These are phyloP conservation scores for Pleurotus giganteus DNA, from an alignment of 768 basidiomycete species.

Conservation along the genomic window DNA sequence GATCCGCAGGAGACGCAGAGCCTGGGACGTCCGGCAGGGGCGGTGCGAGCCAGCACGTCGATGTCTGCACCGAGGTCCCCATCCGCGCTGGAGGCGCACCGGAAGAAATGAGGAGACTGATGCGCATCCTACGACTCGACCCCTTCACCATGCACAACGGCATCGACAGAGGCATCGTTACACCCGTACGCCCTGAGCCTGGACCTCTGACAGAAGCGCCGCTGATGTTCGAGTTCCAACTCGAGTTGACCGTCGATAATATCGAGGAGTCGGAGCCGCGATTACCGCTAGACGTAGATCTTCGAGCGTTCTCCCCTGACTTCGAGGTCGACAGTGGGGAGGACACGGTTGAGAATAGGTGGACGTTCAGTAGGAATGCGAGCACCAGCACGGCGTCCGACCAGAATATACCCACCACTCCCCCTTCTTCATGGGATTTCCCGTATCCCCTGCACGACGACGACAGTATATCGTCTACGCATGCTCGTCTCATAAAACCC, in stretches of 20 bases:
- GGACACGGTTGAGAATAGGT: not conserved
- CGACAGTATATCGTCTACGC: not conserved
- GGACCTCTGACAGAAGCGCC: constrained; percentile 62
- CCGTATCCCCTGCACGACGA: not conserved
- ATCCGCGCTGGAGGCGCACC: constrained; percentile 74
- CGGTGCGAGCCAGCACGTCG: not conserved
- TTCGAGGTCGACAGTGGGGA: constrained; percentile 1
- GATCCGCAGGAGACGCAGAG: not conserved
- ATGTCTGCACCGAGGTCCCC: constrained; percentile 40
- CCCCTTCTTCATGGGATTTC: not conserved
- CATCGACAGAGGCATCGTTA: constrained; percentile 34
- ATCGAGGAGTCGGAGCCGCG: not conserved
- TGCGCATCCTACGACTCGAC: constrained; percentile 76
- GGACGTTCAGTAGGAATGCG: not conserved
- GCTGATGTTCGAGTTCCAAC: constrained; percentile 64
- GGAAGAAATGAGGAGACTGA: constrained; percentile 69
- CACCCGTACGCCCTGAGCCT: constrained; percentile 43
- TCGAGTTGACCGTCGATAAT: constrained; percentile 29
- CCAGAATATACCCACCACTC: not conserved
- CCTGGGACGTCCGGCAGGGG: not conserved
- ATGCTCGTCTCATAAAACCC: not conserved
- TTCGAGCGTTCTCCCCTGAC: constrained; percentile 5
- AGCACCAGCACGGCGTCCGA: not conserved
- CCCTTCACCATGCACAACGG: constrained; percentile 69
- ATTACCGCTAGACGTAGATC: not conserved